Conservation (phyloP, 139 green algal species). For the Dunaliella primolecta region DNA sequence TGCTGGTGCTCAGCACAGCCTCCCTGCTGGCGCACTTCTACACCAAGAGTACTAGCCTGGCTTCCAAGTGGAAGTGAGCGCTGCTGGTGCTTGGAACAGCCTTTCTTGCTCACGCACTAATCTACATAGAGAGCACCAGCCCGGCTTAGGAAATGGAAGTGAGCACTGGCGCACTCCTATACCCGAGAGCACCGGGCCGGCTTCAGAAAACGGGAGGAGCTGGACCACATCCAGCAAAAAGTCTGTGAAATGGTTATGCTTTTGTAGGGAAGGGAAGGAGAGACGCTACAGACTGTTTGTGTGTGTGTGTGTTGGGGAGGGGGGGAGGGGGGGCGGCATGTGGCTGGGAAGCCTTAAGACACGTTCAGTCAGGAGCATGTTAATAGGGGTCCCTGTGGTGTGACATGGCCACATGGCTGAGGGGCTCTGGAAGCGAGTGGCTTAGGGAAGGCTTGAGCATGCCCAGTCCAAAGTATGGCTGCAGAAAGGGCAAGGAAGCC, state of each 20-base stretch:
- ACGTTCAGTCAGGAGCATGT: too few relatives aligned
- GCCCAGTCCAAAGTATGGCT: too few relatives aligned
- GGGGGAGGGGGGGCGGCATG: too few relatives aligned
- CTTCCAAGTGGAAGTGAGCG: slow-evolving; percentile 66
- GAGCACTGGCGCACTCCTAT: neutral
- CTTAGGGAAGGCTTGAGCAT: too few relatives aligned
- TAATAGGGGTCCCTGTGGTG: too few relatives aligned
- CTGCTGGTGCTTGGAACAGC: neutral
- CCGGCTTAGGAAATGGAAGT: neutral
- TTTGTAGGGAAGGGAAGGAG: too few relatives aligned
- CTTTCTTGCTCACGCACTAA: neutral
- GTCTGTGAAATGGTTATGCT: too few relatives aligned
- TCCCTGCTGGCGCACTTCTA: slow-evolving; percentile 43
- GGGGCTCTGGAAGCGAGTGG: too few relatives aligned
- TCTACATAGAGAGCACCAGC: neutral
- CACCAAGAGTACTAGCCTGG: slow-evolving; percentile 44
- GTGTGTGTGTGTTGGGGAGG: neutral
- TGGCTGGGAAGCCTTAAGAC: too few relatives aligned
- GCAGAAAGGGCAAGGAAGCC: too few relatives aligned
- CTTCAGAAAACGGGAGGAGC: neutral
- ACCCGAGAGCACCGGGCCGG: neutral
- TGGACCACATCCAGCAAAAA: neutral
- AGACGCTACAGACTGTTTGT: too few relatives aligned
- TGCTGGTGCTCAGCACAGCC: slow-evolving; percentile 56
- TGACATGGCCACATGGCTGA: too few relatives aligned